Evolutionary conservation across 2,329 filamentous ascomycete species (phyloP).

Genomic region (Colletotrichum sp.): DNA sequence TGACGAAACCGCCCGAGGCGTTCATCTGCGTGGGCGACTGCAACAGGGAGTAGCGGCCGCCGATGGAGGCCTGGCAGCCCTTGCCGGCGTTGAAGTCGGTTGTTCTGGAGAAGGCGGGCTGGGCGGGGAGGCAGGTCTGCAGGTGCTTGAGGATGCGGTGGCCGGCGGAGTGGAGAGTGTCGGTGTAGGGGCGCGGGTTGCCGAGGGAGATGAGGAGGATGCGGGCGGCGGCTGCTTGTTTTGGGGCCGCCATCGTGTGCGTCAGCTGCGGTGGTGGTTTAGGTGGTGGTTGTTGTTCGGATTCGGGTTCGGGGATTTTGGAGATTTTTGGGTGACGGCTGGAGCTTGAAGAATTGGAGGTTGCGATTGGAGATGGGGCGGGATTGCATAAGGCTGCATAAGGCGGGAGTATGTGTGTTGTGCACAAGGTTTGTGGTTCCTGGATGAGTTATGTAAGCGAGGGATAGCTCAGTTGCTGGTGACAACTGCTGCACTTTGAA

Average conservation of each 20-base stretch:
- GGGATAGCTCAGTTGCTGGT: background rate
- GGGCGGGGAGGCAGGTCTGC: conserved; percentile 48
- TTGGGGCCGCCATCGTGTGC: conserved; percentile 21
- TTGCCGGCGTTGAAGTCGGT: conserved; percentile 48
- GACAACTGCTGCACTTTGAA: background rate
- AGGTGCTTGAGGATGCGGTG: conserved; percentile 75
- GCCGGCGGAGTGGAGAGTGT: conserved; percentile 86
- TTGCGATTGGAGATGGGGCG: background rate
- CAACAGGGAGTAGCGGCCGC: conserved; percentile 67
- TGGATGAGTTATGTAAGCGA: background rate
- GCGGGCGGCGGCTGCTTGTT: conserved; percentile 33
- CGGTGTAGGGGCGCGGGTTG: conserved; percentile 76
- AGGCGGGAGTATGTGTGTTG: background rate
- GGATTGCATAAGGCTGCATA: background rate
- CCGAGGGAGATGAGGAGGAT: conserved; percentile 88
- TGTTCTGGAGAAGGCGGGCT: conserved; percentile 51
- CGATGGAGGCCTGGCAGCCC: conserved; percentile 51
- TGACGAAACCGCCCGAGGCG: conserved; percentile 71
- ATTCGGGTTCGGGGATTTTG: background rate
- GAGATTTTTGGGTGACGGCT: background rate
- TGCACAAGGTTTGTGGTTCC: background rate
- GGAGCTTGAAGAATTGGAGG: background rate
- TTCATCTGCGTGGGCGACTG: conserved; percentile 87
- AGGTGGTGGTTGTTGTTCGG: background rate
- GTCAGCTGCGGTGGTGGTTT: background rate